phyloP scores from a whole-genome alignment of 257 asterid genomes.

The Solanum ahanhuiri region DNA sequence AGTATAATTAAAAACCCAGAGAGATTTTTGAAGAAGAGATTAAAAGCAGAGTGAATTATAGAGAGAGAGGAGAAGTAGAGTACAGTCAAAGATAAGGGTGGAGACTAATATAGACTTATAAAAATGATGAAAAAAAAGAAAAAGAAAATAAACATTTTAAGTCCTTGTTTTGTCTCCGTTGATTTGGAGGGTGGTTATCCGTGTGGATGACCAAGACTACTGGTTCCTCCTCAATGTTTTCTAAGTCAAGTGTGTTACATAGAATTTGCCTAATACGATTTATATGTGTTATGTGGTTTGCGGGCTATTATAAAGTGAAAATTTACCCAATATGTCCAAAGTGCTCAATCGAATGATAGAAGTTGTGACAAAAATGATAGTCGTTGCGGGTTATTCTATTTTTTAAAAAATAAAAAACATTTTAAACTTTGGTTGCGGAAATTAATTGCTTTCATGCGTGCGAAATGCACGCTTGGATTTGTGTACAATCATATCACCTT shows the following conservation, averaged over 20 bases:
- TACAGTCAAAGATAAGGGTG: background rate
- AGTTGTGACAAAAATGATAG: too few species aligned
- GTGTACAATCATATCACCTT: background rate
- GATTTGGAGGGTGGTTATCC: background rate
- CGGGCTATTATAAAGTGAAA: too few species aligned
- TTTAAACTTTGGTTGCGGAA: background rate
- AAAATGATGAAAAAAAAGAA: background rate
- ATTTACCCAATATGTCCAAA: accelerated
- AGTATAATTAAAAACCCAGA: background rate
- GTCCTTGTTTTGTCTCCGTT: too few species aligned
- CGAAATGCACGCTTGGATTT: constrained; percentile 7
- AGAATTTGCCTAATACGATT: too few species aligned
- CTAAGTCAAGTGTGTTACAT: too few species aligned
- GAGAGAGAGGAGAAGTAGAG: background rate
- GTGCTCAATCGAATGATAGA: too few species aligned
- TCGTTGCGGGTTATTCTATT: too few species aligned
- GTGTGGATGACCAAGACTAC: accelerated
- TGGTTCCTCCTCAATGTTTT: too few species aligned
- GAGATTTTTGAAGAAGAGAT: background rate
- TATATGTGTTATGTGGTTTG: too few species aligned
- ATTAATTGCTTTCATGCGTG: constrained; percentile 4
- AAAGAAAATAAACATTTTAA: background rate
- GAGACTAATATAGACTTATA: background rate
- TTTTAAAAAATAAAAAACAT: background rate
- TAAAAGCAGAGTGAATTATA: background rate